Conservation (phyloP, 345 rosid species). For the Nephelium lappaceum region DNA sequence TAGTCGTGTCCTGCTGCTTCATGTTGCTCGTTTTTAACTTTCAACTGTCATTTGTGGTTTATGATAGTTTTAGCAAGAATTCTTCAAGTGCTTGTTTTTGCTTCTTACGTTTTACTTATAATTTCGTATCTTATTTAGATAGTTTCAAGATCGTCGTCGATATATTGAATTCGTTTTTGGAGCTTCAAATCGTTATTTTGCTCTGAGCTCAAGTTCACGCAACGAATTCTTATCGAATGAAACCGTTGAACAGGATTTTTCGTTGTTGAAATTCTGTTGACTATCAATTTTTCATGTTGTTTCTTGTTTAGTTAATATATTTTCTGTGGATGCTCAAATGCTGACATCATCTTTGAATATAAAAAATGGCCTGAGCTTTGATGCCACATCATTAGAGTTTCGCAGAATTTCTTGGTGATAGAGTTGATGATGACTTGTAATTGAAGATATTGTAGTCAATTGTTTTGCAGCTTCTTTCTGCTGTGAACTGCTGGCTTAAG, state of each 20-base stretch:
- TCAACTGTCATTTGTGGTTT: background rate
- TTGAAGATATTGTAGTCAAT: conserved; percentile 11
- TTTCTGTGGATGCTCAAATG: background rate
- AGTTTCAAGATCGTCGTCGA: background rate
- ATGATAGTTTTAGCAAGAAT: background rate
- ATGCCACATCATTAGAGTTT: background rate
- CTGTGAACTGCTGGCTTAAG: conserved; percentile 99
- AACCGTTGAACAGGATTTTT: background rate
- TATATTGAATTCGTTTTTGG: background rate
- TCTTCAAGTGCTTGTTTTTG: background rate
- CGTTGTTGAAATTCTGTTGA: background rate
- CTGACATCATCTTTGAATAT: background rate
- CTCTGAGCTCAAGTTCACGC: background rate
- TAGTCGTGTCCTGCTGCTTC: background rate
- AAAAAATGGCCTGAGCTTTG: background rate
- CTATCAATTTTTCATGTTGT: background rate
- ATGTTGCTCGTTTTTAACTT: background rate
- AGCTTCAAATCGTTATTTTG: background rate
- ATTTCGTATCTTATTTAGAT: background rate
- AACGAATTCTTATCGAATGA: background rate
- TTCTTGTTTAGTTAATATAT: background rate
- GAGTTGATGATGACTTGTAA: conserved; percentile 6
- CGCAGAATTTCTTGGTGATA: conserved; percentile 1
- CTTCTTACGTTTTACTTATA: background rate
- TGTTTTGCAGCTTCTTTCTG: conserved; percentile 78